Percentiles rank a stretch among this genome's conserved stretches.
These are phyloP conservation scores for Aureobasidium leucospermi DNA, from an alignment of 2,329 filamentous ascomycete genomes.

Conservation along the genomic window DNA sequence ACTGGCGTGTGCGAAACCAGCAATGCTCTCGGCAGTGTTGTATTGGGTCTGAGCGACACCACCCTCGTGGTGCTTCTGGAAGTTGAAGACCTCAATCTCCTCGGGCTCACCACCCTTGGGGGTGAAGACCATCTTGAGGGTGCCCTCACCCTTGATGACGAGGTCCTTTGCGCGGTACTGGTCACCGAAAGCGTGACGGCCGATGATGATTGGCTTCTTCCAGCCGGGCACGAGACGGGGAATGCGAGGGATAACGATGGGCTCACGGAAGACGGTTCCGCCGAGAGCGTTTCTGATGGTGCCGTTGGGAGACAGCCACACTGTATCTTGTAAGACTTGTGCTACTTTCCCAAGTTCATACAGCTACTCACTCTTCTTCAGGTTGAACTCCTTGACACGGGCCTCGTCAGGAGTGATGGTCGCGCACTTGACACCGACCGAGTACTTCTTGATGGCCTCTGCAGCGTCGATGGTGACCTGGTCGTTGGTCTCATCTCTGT, in stretches of 20 bases:
- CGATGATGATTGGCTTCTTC: constrained; percentile 99
- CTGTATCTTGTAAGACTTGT: constrained; percentile 35
- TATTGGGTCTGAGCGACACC: constrained; percentile 93
- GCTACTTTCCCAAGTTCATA: constrained; percentile 6
- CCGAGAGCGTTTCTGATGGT: constrained; percentile 68
- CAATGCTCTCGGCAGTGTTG: constrained; percentile 95
- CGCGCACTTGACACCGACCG: constrained; percentile 96
- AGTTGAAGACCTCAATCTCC: constrained; percentile 84
- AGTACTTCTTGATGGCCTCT: constrained; percentile 98
- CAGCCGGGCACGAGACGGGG: constrained; percentile 92
- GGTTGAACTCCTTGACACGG: constrained; percentile 93
- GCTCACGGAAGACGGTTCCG: constrained; percentile 97
- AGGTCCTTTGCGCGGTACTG: constrained; percentile 96
- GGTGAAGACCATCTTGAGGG: constrained; percentile 90
- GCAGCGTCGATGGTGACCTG: constrained; percentile 92
- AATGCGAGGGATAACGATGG: constrained; percentile 90
- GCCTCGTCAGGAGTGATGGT: constrained; percentile 98
- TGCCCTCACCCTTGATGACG: constrained; percentile 75
- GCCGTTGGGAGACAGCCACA: constrained; percentile 98
- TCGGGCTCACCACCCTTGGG: constrained; percentile 73
- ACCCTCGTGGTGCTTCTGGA: constrained; percentile 62
- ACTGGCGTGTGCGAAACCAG: constrained; percentile 87
- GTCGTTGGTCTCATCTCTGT: constrained; percentile 93
- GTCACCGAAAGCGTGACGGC: constrained; percentile 95
- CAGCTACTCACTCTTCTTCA: constrained; percentile 77